phyloP scores from a whole-genome alignment of 768 basidiomycete species.

The Tubosaeta brunneosetosa region DNA sequence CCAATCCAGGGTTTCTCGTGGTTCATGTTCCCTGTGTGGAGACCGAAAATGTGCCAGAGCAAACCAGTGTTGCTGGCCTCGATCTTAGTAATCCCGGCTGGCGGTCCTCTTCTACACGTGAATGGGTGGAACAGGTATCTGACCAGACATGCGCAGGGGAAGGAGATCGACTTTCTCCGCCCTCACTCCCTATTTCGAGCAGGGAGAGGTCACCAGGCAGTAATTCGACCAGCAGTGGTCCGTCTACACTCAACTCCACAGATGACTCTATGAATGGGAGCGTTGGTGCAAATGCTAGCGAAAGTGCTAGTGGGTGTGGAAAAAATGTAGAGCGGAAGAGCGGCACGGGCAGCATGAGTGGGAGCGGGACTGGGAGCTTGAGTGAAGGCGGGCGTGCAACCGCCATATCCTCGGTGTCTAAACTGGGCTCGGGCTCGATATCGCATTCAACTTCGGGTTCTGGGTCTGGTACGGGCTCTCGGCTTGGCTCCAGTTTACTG shows the following conservation, averaged over 20 bases:
- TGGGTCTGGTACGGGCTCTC: slow-evolving; percentile 22
- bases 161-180: slow-evolving; percentile 3
- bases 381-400: slow-evolving; percentile 4
- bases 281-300: slow-evolving; percentile 3
- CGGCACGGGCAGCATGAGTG: slow-evolving; percentile 8
- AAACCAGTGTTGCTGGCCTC: slow-evolving; percentile 11
- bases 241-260: slow-evolving; percentile 20
- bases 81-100: slow-evolving; percentile 19
- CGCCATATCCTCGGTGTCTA: slow-evolving; percentile 17
- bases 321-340: slow-evolving; percentile 8
- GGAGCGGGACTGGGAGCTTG: slow-evolving; percentile 5
- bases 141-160: slow-evolving; percentile 26
- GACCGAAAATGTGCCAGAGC: slow-evolving; percentile 12
- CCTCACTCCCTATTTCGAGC: slow-evolving; percentile 3
- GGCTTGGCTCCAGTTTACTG: slow-evolving; percentile 22
- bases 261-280: slow-evolving; percentile 18
- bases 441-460: slow-evolving; percentile 24
- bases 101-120: slow-evolving; percentile 33
- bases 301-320: slow-evolving; percentile 13
- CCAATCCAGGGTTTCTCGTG: slow-evolving; percentile 23
- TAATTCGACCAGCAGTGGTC: slow-evolving; percentile 23
- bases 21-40: slow-evolving; percentile 28
- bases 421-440: slow-evolving; percentile 16
- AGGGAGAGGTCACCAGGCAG: slow-evolving; percentile 24
- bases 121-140: slow-evolving; percentile 44